Evolutionary conservation across 805 yeast species (phyloP).

Genomic region (Sungouiella thailandica): DNA sequence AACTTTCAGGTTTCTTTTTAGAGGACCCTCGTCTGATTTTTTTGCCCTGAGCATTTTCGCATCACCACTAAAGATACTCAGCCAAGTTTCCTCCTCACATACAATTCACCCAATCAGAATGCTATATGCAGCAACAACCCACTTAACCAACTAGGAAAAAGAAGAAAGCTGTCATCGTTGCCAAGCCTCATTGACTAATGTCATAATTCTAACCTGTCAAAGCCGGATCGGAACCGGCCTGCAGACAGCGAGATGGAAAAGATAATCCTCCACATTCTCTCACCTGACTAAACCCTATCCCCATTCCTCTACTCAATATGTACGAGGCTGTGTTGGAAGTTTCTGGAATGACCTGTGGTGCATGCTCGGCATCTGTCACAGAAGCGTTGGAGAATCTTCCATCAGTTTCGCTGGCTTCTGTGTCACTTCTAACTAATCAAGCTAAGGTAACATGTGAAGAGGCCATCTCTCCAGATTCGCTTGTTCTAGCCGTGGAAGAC

Average conservation of each 20-base stretch:
- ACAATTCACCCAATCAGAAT: too few relatives aligned
- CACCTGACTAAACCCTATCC: neutral
- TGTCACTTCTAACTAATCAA: conserved; percentile 25
- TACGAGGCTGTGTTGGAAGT: neutral
- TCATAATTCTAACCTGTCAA: too few relatives aligned
- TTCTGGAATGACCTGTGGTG: conserved; percentile 24
- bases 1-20: too few relatives aligned
- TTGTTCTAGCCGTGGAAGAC: conserved; percentile 8
- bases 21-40: too few relatives aligned
- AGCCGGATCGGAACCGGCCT: neutral
- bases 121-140: too few relatives aligned
- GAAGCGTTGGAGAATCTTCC: conserved; percentile 14
- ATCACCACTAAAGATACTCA: too few relatives aligned
- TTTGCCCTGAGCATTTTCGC: too few relatives aligned
- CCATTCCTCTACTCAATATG: neutral
- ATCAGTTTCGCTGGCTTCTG: conserved; percentile 14
- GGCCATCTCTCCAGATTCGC: conserved; percentile 2
- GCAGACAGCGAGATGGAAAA: neutral
- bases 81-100: too few relatives aligned
- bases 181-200: too few relatives aligned
- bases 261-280: neutral
- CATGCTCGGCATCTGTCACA: conserved; percentile 21
- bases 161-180: too few relatives aligned
- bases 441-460: conserved; percentile 15
- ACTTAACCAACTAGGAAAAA: too few relatives aligned